A percentile compares a stretch with the other conserved stretches of the same genome.
Evolutionary conservation across 2,329 filamentous ascomycete species (phyloP).

Genomic region (Ceratocystis papillata): DNA sequence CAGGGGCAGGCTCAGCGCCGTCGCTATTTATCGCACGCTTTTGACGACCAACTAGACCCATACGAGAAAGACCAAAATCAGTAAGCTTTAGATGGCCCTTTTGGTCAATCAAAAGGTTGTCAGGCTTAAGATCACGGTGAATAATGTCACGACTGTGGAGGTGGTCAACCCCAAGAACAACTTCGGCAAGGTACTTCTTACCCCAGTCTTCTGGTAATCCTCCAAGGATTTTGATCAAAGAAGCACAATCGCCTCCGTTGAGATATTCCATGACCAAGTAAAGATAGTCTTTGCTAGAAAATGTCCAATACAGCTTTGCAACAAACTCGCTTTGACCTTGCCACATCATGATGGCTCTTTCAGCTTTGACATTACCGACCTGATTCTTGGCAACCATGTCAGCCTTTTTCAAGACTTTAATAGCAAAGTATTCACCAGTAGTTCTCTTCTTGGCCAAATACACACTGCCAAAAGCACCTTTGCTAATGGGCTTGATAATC

Average conservation of each 20-base stretch:
- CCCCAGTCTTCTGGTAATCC: constrained; percentile 94
- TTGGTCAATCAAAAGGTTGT: constrained; percentile 93
- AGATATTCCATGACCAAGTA: constrained; percentile 99
- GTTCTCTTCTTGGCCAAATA: constrained; percentile 98
- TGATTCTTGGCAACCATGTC: constrained; percentile 99
- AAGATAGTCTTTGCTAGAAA: constrained; percentile 97
- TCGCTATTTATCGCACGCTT: constrained; percentile 77
- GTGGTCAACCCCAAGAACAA: constrained; percentile 93
- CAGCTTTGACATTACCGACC: constrained; percentile 96
- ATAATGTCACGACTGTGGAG: constrained; percentile 90
- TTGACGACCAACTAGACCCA: constrained; percentile 93
- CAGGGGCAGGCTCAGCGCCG: constrained; percentile 72
- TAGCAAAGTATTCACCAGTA: constrained; percentile 95
- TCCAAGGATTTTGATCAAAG: constrained; percentile 85
- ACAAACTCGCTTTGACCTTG: constrained; percentile 98
- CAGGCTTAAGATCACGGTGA: constrained; percentile 91
- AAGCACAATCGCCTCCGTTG: constrained; percentile 93
- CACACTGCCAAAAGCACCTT: constrained; percentile 94
- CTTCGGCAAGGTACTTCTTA: constrained; percentile 93
- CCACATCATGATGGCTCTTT: constrained; percentile 99
- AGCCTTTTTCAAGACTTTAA: constrained; percentile 98
- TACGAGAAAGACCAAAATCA: constrained; percentile 91
- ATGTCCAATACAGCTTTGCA: constrained; percentile 98
- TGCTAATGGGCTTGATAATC: constrained; percentile 98
- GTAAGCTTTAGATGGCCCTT: constrained; percentile 95